These are phyloP conservation scores for Ceratobasidium sp. DNA, from an alignment of 1,284 basidiomycete genomes.

Conservation along the genomic window DNA sequence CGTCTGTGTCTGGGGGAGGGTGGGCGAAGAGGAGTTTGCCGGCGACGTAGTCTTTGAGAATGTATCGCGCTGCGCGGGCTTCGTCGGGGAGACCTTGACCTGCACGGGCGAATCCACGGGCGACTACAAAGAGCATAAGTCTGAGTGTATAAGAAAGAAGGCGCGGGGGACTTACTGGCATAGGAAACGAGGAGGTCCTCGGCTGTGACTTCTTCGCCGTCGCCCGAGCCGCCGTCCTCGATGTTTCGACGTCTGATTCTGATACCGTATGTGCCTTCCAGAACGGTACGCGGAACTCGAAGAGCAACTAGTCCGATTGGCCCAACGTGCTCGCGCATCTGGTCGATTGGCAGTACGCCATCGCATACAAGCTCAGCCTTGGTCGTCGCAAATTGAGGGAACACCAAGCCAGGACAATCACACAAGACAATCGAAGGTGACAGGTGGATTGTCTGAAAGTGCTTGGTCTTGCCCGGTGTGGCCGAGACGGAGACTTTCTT, in stretches of 20 bases:
- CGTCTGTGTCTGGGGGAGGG: slow-evolving; percentile 76
- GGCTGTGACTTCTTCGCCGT: slow-evolving; percentile 66
- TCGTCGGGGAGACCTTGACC: slow-evolving; percentile 99
- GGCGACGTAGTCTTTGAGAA: slow-evolving; percentile 98
- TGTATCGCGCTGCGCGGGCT: slow-evolving; percentile 89
- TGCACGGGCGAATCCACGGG: slow-evolving; percentile 91
- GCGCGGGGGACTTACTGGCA: slow-evolving; percentile 73
- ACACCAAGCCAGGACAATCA: slow-evolving; percentile 98
- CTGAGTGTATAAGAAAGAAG: slow-evolving; percentile 40
- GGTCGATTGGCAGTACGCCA: slow-evolving; percentile 97
- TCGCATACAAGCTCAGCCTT: slow-evolving; percentile 97
- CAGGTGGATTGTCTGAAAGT: slow-evolving; percentile 97
- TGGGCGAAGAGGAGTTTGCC: slow-evolving; percentile 93
- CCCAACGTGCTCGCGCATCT: slow-evolving; percentile 93
- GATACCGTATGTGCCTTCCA: slow-evolving; percentile 92
- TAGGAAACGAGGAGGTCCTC: slow-evolving; percentile 89
- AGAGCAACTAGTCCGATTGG: slow-evolving; percentile 84
- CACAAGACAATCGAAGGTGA: slow-evolving; percentile 91
- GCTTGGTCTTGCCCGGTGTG: slow-evolving; percentile 99
- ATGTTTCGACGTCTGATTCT: slow-evolving; percentile 71
- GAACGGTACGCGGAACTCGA: slow-evolving; percentile 84
- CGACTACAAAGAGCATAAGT: slow-evolving; percentile 65
- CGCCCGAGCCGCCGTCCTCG: slow-evolving; percentile 89
- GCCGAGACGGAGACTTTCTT: slow-evolving; percentile 98
- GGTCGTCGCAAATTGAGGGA: slow-evolving; percentile 97